These are phyloP conservation scores for Plectranthus barbatus DNA, from an alignment of 257 asterid species.

Conservation along the genomic window DNA sequence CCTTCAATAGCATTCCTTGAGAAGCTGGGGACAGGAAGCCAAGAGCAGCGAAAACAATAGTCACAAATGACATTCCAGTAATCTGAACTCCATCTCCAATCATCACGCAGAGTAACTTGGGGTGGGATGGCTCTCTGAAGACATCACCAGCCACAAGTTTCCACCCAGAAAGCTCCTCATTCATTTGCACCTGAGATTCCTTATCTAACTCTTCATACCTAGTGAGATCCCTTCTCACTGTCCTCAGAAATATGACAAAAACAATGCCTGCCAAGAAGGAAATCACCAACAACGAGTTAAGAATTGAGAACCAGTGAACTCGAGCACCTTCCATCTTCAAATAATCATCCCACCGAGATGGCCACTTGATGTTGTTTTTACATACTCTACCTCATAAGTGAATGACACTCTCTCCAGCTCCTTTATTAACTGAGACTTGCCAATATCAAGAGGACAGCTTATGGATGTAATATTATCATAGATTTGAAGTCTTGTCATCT, in stretches of 20 bases:
- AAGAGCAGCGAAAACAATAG: conserved; percentile 61
- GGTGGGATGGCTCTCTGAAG: conserved; percentile 60
- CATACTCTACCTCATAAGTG: conserved; percentile 69
- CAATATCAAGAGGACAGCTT: conserved; percentile 48
- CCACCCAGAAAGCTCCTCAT: conserved; percentile 83
- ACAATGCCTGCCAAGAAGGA: conserved; percentile 74
- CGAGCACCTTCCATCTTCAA: conserved; percentile 76
- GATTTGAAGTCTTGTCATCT: conserved; percentile 47
- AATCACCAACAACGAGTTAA: conserved; percentile 68
- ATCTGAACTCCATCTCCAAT: conserved; percentile 74
- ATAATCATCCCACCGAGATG: conserved; percentile 85
- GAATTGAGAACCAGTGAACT: conserved; percentile 82
- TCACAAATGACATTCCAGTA: conserved; percentile 65
- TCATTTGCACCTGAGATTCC: conserved; percentile 75
- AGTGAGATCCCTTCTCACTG: conserved; percentile 73
- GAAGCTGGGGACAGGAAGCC: conserved; percentile 90
- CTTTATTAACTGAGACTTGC: conserved; percentile 50
- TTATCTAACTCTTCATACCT: conserved; percentile 74
- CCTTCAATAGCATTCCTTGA: conserved; percentile 66
- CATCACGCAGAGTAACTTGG: conserved; percentile 59
- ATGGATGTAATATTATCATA: conserved; percentile 32
- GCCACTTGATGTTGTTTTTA: conserved; percentile 59
- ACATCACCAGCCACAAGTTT: conserved; percentile 82
- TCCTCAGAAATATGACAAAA: conserved; percentile 60
- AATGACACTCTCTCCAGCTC: conserved; percentile 60